Percentiles rank a stretch among this genome's conserved stretches.
Conservation (phyloP, 345 rosid species). For the Hibiscus syriacus region DNA sequence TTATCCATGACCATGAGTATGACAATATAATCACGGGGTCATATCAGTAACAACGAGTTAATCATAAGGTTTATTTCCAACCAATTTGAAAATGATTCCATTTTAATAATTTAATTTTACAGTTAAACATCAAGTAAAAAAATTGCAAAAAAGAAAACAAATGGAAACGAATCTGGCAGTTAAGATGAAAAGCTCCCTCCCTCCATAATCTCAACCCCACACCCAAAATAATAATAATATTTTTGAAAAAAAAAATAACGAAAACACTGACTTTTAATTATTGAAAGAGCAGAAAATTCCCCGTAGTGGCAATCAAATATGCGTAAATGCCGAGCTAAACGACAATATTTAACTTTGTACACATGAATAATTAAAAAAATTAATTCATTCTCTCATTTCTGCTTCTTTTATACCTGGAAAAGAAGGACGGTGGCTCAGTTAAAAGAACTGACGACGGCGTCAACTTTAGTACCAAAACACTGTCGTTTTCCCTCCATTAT, state of each 20-base stretch:
- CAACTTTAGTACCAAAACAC: conserved; percentile 3
- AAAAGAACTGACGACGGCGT: neutral
- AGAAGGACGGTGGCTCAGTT: conserved; percentile 14
- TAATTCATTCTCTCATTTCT: neutral
- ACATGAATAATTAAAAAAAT: neutral
- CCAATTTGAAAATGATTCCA: conserved; percentile 16
- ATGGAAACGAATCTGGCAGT: conserved; percentile 10
- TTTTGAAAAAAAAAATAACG: no score
- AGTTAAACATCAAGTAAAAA: conserved; percentile 5
- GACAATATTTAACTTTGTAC: no score
- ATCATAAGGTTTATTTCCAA: conserved; percentile 26
- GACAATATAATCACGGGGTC: conserved; percentile 23
- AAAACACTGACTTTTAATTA: no score
- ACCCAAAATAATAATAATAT: no score
- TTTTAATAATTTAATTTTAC: neutral
- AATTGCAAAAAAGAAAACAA: conserved; percentile 10
- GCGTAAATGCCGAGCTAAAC: no score
- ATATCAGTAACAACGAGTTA: conserved; percentile 29
- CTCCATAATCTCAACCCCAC: no score
- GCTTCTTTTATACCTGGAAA: conserved; percentile 2
- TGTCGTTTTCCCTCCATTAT: conserved; percentile 13
- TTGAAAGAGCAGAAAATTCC: no score
- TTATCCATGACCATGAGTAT: conserved; percentile 18
- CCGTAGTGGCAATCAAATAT: no score
- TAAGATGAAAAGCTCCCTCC: no score